phyloP scores from a whole-genome alignment of 2,329 filamentous ascomycete species.

The Fusarium siculi region DNA sequence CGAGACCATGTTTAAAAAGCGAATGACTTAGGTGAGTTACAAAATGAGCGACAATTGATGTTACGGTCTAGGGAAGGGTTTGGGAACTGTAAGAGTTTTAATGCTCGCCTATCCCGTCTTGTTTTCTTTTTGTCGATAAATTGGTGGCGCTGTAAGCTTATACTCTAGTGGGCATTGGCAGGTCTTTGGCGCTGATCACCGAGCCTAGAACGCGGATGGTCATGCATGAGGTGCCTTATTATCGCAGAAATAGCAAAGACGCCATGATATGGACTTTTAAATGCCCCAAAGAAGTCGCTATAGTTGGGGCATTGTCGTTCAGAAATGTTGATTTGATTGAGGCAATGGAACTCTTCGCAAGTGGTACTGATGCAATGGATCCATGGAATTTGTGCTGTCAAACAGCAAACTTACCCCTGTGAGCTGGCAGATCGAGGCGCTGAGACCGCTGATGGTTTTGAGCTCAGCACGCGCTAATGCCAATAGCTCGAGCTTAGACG shows the following conservation, averaged over 20 bases:
- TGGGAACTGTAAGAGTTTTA: neutral
- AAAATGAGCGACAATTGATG: neutral
- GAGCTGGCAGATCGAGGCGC: neutral
- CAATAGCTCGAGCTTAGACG: neutral
- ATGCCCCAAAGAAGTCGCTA: no score
- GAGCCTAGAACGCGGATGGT: neutral
- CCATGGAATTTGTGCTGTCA: neutral
- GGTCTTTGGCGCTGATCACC: neutral
- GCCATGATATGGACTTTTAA: neutral
- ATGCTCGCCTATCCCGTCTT: no score
- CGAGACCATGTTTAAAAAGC: neutral
- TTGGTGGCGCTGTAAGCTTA: neutral
- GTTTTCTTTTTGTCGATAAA: neutral
- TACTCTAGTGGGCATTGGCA: neutral
- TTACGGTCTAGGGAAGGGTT: neutral
- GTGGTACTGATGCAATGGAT: neutral
- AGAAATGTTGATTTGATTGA: neutral
- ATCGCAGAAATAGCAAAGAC: neutral
- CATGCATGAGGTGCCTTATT: neutral
- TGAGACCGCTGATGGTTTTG: neutral
- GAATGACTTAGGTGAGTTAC: neutral
- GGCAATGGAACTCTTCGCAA: accelerated
- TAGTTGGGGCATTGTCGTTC: neutral
- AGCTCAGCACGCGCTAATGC: neutral
- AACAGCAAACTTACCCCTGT: no score